phyloP scores from a whole-genome alignment of 805 yeast species.

The Candida qinlingensis region DNA sequence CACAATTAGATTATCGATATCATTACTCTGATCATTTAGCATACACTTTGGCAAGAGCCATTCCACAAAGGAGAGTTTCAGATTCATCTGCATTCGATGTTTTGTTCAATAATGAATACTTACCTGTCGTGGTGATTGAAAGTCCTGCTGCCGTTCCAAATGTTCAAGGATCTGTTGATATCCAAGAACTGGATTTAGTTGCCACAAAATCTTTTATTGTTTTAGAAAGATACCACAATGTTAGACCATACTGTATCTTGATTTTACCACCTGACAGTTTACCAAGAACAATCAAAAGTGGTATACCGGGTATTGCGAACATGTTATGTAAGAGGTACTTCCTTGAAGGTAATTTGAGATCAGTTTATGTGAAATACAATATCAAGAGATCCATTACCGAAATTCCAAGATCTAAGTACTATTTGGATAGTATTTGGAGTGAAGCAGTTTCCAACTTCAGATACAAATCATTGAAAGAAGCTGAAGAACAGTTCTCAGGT shows the following conservation, averaged over 20 bases:
- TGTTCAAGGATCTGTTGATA: slow-evolving; percentile 27
- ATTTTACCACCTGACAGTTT: slow-evolving; percentile 75
- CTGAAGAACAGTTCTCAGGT: slow-evolving; percentile 73
- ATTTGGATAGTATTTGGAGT: slow-evolving; percentile 81
- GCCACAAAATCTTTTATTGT: slow-evolving; percentile 41
- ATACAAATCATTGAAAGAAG: slow-evolving; percentile 49
- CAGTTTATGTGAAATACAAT: slow-evolving; percentile 78
- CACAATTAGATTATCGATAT: slow-evolving; percentile 39
- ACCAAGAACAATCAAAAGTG: slow-evolving; percentile 80
- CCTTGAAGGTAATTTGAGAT: slow-evolving; percentile 70
- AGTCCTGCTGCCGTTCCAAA: slow-evolving; percentile 45
- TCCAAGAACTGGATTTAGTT: slow-evolving; percentile 42
- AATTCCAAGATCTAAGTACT: slow-evolving; percentile 71
- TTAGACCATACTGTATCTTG: slow-evolving; percentile 75
- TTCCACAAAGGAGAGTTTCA: slow-evolving; percentile 57
- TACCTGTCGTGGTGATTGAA: slow-evolving; percentile 84
- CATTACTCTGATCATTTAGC: slow-evolving; percentile 87
- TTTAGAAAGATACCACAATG: slow-evolving; percentile 55
- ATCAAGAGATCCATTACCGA: slow-evolving; percentile 56
- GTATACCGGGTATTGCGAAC: slow-evolving; percentile 89
- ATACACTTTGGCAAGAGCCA: slow-evolving; percentile 75
- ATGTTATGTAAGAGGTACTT: slow-evolving; percentile 76
- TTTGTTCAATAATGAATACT: slow-evolving; percentile 62
- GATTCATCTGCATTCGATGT: slow-evolving; percentile 93
- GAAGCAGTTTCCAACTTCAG: slow-evolving; percentile 51